phyloP scores from a whole-genome alignment of 1,284 basidiomycete genomes.

The Ustilago xerochloae region DNA sequence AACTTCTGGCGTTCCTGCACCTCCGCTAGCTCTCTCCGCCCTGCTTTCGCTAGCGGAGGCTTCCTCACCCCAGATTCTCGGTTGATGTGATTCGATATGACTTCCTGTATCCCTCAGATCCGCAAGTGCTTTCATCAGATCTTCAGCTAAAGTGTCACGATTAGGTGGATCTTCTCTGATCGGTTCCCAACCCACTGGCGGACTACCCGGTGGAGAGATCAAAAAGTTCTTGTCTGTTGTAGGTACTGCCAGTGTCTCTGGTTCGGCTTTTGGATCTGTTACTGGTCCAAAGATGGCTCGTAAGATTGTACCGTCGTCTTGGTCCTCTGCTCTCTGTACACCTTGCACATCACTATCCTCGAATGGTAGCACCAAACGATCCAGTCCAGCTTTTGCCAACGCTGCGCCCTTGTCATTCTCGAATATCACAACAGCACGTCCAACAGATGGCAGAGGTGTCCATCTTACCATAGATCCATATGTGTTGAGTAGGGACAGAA shows the following conservation, averaged over 20 bases:
- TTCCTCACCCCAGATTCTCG: slow-evolving; percentile 21
- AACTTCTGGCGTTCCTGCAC: slow-evolving; percentile 36
- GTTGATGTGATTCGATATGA: slow-evolving; percentile 50
- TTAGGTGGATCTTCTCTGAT: slow-evolving; percentile 93
- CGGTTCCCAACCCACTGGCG: slow-evolving; percentile 95
- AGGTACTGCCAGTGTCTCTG: slow-evolving; percentile 70
- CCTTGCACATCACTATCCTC: slow-evolving; percentile 50
- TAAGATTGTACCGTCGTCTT: slow-evolving; percentile 34
- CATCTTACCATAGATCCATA: slow-evolving; percentile 61
- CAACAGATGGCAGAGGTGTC: slow-evolving; percentile 58
- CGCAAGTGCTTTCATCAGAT: slow-evolving; percentile 75
- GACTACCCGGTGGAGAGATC: slow-evolving; percentile 97
- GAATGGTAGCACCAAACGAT: slow-evolving; percentile 53
- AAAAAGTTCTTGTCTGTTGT: slow-evolving; percentile 89
- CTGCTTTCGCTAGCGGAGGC: not conserved
- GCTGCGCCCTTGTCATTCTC: slow-evolving; percentile 44
- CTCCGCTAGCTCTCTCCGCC: slow-evolving; percentile 8
- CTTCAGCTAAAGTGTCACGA: slow-evolving; percentile 82
- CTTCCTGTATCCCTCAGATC: slow-evolving; percentile 55
- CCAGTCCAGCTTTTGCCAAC: slow-evolving; percentile 55
- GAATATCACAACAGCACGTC: slow-evolving; percentile 57
- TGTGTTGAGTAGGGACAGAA: slow-evolving; percentile 58
- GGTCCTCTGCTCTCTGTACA: slow-evolving; percentile 20
- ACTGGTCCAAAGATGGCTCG: slow-evolving; percentile 37
- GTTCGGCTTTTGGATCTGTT: slow-evolving; percentile 21